Percentiles rank a stretch among this genome's conserved stretches.
Conservation (phyloP, 306 rosid species). For the Arachis hypogaea region DNA sequence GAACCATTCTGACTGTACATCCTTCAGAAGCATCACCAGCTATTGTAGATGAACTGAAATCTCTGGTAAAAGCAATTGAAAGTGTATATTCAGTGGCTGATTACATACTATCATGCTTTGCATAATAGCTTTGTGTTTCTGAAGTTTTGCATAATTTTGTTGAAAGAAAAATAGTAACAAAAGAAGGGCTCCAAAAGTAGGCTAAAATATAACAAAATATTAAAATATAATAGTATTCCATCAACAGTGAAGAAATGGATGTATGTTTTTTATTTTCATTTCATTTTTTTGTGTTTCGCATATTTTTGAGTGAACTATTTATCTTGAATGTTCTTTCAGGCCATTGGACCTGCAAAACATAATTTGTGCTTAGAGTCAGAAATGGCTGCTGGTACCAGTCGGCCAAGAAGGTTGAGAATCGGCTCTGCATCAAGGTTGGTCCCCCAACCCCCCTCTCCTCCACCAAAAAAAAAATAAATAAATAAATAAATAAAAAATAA, state of each 20-base stretch:
- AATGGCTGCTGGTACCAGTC: slow-evolving; percentile 44
- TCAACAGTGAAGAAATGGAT: slow-evolving; percentile 33
- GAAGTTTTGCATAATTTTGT: slow-evolving; percentile 21
- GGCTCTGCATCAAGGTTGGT: slow-evolving; percentile 60
- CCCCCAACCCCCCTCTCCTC: slow-evolving; percentile 25
- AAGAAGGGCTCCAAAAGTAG: slow-evolving; percentile 62
- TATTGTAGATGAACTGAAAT: slow-evolving; percentile 55
- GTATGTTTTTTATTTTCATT: background rate
- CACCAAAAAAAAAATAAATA: background rate
- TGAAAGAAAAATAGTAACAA: slow-evolving; percentile 30
- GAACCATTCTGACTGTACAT: slow-evolving; percentile 45
- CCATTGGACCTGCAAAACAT: slow-evolving; percentile 50
- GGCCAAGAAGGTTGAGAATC: slow-evolving; percentile 52
- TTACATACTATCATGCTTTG: slow-evolving; percentile 23
- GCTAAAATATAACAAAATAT: background rate
- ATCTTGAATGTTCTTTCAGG: slow-evolving; percentile 52
- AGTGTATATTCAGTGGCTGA: slow-evolving; percentile 4
- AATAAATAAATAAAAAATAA: slow-evolving; percentile 13
- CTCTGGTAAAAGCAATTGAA: slow-evolving; percentile 52
- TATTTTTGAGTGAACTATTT: slow-evolving; percentile 24
- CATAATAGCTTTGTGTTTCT: slow-evolving; percentile 35
- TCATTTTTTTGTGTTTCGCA: slow-evolving; percentile 6
- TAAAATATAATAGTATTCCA: too few species aligned
- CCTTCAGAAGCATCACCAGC: slow-evolving; percentile 50
- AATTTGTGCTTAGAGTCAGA: slow-evolving; percentile 56